Evolutionary conservation across 176 grass and related monocot species (phyloP).

Genomic region (Miscanthus lutarioriparius): DNA sequence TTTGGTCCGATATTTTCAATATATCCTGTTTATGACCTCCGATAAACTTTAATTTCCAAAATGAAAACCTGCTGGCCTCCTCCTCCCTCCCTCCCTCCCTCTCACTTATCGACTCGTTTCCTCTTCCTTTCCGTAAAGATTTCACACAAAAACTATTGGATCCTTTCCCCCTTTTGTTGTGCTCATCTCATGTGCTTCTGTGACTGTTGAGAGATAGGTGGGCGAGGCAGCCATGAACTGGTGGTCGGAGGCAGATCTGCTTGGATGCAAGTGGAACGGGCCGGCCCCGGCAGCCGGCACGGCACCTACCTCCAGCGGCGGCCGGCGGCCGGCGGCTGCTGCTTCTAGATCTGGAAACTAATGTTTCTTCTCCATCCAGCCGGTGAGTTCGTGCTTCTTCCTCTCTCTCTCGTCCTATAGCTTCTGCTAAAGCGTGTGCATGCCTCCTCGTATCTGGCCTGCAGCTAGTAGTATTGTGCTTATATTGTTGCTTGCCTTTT

Average conservation of each 20-base stretch:
- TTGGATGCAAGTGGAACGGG: constrained; percentile 4
- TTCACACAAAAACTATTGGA: background rate
- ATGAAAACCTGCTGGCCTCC: too few species aligned
- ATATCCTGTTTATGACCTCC: too few species aligned
- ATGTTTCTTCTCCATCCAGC: background rate
- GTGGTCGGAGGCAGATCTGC: constrained; percentile 31
- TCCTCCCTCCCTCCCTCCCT: too few species aligned
- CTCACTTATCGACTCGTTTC: background rate
- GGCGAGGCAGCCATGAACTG: constrained; percentile 5
- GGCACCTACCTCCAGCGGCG: background rate
- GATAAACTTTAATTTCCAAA: too few species aligned
- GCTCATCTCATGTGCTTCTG: constrained; percentile 28
- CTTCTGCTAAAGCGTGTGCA: constrained; percentile 1
- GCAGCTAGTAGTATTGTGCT: background rate
- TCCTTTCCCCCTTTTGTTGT: background rate
- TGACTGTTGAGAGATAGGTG: background rate
- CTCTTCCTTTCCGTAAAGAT: background rate
- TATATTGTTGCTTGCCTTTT: background rate
- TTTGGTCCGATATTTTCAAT: too few species aligned
- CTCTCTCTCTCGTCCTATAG: background rate
- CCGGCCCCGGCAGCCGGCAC: background rate
- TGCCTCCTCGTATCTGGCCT: constrained; percentile 16
- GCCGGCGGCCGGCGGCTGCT: background rate
- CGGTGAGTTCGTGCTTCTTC: constrained; percentile 20
- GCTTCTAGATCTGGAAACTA: constrained; percentile 41